These are phyloP conservation scores for Glycine soja DNA, from an alignment of 306 rosid species.

Conservation along the genomic window DNA sequence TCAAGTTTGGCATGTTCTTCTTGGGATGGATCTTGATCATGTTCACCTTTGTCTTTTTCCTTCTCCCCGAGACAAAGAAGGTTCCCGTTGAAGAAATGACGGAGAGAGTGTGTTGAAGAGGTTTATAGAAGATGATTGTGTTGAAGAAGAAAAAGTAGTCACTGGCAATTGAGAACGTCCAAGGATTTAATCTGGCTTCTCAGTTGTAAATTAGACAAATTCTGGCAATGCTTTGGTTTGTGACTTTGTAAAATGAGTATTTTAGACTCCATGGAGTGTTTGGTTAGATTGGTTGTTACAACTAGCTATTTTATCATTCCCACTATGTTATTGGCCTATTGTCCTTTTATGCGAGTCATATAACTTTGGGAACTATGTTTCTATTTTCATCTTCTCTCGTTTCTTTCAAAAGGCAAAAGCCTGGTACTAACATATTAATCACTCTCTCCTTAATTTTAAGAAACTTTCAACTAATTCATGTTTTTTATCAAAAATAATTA, in stretches of 20 bases:
- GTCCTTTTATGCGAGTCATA: too few species aligned
- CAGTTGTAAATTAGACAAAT: too few species aligned
- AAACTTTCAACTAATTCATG: too few species aligned
- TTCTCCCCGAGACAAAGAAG: conserved; percentile 86
- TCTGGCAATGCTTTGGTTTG: too few species aligned
- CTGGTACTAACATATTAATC: too few species aligned
- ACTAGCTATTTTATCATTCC: conserved; percentile 30
- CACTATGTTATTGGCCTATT: conserved; percentile 20
- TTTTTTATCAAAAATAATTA: too few species aligned
- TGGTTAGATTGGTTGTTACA: conserved; percentile 25
- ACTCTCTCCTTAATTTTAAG: too few species aligned
- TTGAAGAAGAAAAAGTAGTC: conserved; percentile 35
- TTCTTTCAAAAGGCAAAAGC: background rate
- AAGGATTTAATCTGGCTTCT: background rate
- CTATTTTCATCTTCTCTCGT: background rate
- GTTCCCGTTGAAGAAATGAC: conserved; percentile 89
- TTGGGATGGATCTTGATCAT: conserved; percentile 75
- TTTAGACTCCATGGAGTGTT: background rate
- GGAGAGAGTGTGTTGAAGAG: conserved; percentile 87
- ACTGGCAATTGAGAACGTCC: background rate
- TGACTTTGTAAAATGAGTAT: background rate
- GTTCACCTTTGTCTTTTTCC: conserved; percentile 63
- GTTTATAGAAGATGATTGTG: conserved; percentile 52
- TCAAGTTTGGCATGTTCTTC: conserved; percentile 87
- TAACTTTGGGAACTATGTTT: background rate